phyloP scores from a whole-genome alignment of 371 early-diverging fungal genomes.

The Homolaphlyctis polyrhiza region DNA sequence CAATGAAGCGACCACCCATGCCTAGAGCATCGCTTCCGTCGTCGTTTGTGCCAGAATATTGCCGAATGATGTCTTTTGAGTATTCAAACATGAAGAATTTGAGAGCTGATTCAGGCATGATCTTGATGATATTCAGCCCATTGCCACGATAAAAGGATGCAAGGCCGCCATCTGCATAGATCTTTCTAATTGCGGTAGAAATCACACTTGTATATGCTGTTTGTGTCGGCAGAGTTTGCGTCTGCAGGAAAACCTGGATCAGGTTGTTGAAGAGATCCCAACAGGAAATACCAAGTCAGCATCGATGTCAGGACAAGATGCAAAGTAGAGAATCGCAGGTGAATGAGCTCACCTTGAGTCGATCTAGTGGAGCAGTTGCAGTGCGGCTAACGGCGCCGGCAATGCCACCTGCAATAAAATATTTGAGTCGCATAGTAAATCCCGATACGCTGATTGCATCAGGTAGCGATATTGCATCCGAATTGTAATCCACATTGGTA shows the following conservation, averaged over 20 bases:
- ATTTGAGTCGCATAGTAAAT: conserved; percentile 45
- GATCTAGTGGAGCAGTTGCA: conserved; percentile 87
- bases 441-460: conserved; percentile 4
- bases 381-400: conserved; percentile 91
- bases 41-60: conserved; percentile 27
- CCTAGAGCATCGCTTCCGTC: conserved; percentile 47
- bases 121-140: conserved; percentile 87
- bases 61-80: conserved; percentile 50
- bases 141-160: conserved; percentile 86
- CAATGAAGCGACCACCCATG: conserved; percentile 70
- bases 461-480: conserved; percentile 17
- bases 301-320: too few species aligned
- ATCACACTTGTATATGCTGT: neutral
- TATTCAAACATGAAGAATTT: conserved; percentile 84
- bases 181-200: conserved; percentile 13
- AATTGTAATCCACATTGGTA: conserved; percentile 27
- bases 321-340: too few species aligned
- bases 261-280: neutral
- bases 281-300: neutral
- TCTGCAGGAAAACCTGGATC: conserved; percentile 66
- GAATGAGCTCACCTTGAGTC: conserved; percentile 73
- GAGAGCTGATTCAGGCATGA: conserved; percentile 84
- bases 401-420: conserved; percentile 82
- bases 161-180: conserved; percentile 84
- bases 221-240: conserved; percentile 20